Base-by-base conservation (phyloP, 2,329 filamentous ascomycete species). In the Fusarium napiforme region DNA sequence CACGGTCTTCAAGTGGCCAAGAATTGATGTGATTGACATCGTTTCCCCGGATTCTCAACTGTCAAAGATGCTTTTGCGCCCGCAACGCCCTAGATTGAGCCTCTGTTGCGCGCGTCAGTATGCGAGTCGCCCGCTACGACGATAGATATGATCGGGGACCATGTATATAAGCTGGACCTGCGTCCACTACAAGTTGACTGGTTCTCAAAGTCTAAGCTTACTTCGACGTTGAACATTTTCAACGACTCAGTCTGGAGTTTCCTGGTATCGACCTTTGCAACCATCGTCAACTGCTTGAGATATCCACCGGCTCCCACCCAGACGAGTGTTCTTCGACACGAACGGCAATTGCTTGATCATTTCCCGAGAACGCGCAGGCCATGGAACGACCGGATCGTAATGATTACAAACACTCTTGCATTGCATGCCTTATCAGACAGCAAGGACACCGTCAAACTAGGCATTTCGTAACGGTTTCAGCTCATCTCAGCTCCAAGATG, bases 101-200 rank as follows among this genome's bases (percentile, higher is more conserved):
- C 62, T 71, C 32, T 52, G 63, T 72, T 80, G 78, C 78, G 77
- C 78, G 78, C 78, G 78, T 79, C 67, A 64, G 50, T 55, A 80
- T 79, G 78, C 76, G 71, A 77, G 74, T 56, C 73, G 73, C 76
- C 77, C 76, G 73, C 64, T 58, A 23, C 56, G 64, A 60, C 45
- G 67, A 68, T 64, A 71, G 67, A 69, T 58, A 68, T 65, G 64
- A 64, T 68, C 49, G 34, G 32, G 28, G 23, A 45, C 70, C 56
- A 55, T 71, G 69, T 77, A 78, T 76, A 76, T 78, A 78, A 78
- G 66, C 58, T 69, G 66, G 76, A 56, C 72, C 50, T 77, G 58
- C 60, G 60, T 74, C 75, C 69, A n/a, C 55, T 36, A 47, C 16
- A 15, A 52, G 30, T 58, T 40, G 37, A 16, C 23, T 15, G 19